Conservation (phyloP, 2,329 filamentous ascomycete genomes). For the Cercospora brassicicola region DNA sequence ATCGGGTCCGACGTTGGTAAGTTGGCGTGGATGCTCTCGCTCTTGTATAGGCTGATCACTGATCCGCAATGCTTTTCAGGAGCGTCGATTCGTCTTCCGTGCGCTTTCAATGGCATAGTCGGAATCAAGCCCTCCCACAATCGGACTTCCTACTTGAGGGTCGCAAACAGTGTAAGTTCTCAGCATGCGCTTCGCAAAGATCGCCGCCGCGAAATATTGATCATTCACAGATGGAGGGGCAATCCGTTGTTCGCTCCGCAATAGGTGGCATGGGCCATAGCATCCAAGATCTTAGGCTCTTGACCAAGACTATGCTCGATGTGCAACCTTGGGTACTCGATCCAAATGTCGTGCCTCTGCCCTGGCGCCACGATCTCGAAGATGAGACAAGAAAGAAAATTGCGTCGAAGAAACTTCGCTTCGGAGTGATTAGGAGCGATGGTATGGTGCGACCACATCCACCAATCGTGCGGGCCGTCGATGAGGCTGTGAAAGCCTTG, state of each 20-base stretch:
- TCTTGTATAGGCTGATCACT: neutral
- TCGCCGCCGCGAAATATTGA: neutral
- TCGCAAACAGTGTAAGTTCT: neutral
- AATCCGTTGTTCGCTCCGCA: neutral
- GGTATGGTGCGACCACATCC: neutral
- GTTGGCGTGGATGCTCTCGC: neutral
- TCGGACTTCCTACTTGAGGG: neutral
- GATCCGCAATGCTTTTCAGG: neutral
- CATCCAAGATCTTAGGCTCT: neutral
- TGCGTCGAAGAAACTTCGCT: neutral
- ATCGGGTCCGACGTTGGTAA: neutral
- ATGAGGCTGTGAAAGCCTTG: neutral
- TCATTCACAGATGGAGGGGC: neutral
- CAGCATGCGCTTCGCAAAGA: neutral
- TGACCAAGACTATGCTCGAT: neutral
- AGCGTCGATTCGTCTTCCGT: neutral
- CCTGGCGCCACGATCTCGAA: neutral
- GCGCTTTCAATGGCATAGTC: neutral
- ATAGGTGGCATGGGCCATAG: neutral
- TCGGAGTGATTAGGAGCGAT: neutral
- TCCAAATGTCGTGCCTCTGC: conserved; percentile 1
- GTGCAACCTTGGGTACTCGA: neutral
- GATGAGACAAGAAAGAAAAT: neutral
- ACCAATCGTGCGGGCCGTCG: neutral
- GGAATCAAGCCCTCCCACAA: neutral